Evolutionary conservation across 495 filamentous ascomycete species (phyloP).

Genomic region (Penicillium robsamsonii): DNA sequence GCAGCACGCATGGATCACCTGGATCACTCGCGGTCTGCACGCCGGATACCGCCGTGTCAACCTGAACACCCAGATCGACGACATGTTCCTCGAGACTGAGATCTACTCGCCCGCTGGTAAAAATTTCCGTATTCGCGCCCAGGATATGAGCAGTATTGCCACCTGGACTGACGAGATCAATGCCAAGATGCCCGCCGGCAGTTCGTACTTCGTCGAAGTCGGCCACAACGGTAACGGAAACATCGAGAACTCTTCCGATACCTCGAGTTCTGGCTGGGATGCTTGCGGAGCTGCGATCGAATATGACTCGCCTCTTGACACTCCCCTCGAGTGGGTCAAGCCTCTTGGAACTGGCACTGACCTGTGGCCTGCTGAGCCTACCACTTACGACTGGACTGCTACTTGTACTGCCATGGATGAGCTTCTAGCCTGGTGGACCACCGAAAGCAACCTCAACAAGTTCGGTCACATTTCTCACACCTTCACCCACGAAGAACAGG

Average conservation of each 20-base stretch:
- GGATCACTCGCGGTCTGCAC: constrained; percentile 57
- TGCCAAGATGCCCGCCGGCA: constrained; percentile 53
- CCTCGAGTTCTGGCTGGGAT: constrained; percentile 26
- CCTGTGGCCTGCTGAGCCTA: constrained; percentile 51
- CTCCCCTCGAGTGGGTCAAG: constrained; percentile 55
- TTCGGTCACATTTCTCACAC: constrained; percentile 62
- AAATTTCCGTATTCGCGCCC: constrained; percentile 50
- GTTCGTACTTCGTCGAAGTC: constrained; percentile 54
- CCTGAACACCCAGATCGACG: constrained; percentile 62
- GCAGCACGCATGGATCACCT: constrained; percentile 64
- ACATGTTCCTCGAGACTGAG: constrained; percentile 58
- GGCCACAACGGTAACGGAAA: constrained; percentile 64
- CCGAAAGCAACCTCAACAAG: constrained; percentile 43
- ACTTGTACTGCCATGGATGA: constrained; percentile 49
- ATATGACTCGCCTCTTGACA: constrained; percentile 40
- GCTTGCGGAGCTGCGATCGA: constrained; percentile 41
- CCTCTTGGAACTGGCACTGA: constrained; percentile 55
- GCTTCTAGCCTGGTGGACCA: constrained; percentile 52
- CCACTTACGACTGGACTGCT: constrained; percentile 46
- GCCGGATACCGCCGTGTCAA: constrained; percentile 55
- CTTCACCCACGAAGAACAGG: constrained; percentile 58
- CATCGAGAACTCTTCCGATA: constrained; percentile 46
- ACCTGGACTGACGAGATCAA: constrained; percentile 52
- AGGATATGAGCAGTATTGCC: constrained; percentile 49
- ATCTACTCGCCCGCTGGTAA: constrained; percentile 49